Evolutionary conservation across 805 yeast genomes (phyloP).

Genomic region (Zygosaccharomyces bailii): DNA sequence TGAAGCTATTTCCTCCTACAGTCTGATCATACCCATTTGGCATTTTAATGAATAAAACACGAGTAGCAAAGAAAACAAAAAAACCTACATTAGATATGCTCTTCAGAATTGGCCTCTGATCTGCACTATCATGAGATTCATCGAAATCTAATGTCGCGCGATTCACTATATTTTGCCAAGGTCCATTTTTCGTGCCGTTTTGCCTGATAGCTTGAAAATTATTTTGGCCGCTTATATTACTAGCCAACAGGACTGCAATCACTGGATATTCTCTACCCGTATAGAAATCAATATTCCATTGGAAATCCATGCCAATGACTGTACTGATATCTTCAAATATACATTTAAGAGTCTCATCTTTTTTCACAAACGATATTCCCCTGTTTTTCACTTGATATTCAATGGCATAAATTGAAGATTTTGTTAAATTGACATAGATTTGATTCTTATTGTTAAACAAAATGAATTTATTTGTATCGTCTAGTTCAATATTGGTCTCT

Average conservation of each 20-base stretch:
- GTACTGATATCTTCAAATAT: constrained; percentile 12
- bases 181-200: constrained; percentile 3
- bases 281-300: constrained; percentile 15
- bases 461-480: constrained; percentile 4
- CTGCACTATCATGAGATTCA: neutral
- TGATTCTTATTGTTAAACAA: constrained; percentile 15
- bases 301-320: constrained; percentile 14
- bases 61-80: constrained; percentile 16
- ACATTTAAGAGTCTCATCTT: constrained; percentile 4
- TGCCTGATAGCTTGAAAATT: constrained; percentile 17
- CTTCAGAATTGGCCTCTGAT: constrained; percentile 8
- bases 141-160: constrained; percentile 4
- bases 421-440: constrained; percentile 16
- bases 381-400: constrained; percentile 7
- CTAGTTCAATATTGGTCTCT: constrained; percentile 12
- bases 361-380: constrained; percentile 12
- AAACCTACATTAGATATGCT: constrained; percentile 25
- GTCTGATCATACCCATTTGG: constrained; percentile 21
- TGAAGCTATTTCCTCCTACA: constrained; percentile 13
- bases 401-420: constrained; percentile 14
- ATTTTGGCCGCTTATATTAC: constrained; percentile 1
- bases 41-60: constrained; percentile 14
- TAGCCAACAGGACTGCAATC: constrained; percentile 13
- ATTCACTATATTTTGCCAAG: constrained; percentile 9
- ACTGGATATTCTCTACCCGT: constrained; percentile 18